Evolutionary conservation across 2,329 filamentous ascomycete species (phyloP).

Genomic region (Helotiales sp.): DNA sequence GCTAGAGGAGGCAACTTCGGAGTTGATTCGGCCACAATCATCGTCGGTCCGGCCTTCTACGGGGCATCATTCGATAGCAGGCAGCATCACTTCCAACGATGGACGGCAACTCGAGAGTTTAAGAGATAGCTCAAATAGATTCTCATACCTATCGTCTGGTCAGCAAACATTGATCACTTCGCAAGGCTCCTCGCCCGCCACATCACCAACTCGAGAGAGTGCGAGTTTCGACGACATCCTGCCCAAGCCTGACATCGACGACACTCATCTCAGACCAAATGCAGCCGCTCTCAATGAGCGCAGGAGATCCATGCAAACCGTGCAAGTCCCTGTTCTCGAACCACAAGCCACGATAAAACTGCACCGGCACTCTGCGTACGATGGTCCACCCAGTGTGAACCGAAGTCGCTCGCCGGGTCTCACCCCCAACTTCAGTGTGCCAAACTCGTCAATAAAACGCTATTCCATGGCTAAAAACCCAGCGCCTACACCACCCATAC

Average conservation of each 20-base stretch:
- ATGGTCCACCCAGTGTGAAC: conserved; percentile 15
- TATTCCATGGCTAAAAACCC: conserved; percentile 29
- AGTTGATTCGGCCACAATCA: conserved; percentile 15
- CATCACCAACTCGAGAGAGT: conserved; percentile 59
- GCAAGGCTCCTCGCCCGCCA: conserved; percentile 60
- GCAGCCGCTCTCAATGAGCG: conserved; percentile 38
- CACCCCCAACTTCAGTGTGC: conserved; percentile 42
- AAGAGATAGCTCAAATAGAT: conserved; percentile 59
- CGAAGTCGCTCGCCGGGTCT: conserved; percentile 27
- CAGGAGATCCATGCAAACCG: conserved; percentile 41
- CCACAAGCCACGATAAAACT: conserved; percentile 22
- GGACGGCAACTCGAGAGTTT: conserved; percentile 62
- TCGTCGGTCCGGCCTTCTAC: conserved; percentile 30
- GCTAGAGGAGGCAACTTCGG: conserved; percentile 25
- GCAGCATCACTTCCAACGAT: conserved; percentile 63
- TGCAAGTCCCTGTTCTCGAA: conserved; percentile 32
- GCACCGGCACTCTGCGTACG: conserved; percentile 38
- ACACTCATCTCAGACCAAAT: conserved; percentile 36
- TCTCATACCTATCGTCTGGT: conserved; percentile 65
- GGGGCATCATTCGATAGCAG: conserved; percentile 62
- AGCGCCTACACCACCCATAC: conserved; percentile 14
- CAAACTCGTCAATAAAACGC: conserved; percentile 37
- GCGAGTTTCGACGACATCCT: conserved; percentile 46
- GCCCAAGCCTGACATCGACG: conserved; percentile 28
- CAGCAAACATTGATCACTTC: conserved; percentile 66